Percentiles rank a stretch among this genome's conserved stretches.
These are phyloP conservation scores for Gentiana straminea DNA, from an alignment of 257 asterid species.

Conservation along the genomic window DNA sequence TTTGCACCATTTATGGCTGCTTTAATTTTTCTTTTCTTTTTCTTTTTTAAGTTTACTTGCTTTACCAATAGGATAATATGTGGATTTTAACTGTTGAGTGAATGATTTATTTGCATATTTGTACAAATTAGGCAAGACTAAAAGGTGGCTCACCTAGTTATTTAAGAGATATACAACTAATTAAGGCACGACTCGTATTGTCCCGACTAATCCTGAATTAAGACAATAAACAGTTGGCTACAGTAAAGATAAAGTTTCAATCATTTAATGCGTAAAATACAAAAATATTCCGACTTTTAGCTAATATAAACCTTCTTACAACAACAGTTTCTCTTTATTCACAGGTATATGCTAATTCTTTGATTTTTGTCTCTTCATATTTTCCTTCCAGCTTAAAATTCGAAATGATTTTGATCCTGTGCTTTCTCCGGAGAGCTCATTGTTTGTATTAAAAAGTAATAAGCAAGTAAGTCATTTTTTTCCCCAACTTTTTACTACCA, in stretches of 20 bases:
- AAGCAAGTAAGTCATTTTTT: slow-evolving; percentile 46
- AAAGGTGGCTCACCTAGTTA: no score
- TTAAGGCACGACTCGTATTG: no score
- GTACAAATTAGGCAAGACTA: no score
- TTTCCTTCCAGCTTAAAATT: slow-evolving; percentile 77
- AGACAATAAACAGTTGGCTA: no score
- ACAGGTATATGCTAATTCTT: not conserved
- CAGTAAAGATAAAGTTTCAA: no score
- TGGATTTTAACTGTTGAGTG: not conserved
- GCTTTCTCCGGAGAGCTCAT: slow-evolving; percentile 95
- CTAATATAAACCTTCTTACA: no score
- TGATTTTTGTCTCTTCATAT: not conserved
- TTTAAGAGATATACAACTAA: no score
- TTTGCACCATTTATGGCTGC: no score
- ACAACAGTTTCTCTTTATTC: not conserved
- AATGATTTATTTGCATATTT: not conserved
- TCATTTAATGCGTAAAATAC: no score
- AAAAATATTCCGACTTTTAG: no score
- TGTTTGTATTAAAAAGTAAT: slow-evolving; percentile 88
- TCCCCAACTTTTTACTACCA: slow-evolving; percentile 8
- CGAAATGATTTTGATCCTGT: slow-evolving; percentile 98
- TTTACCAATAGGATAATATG: no score
- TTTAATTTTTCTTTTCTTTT: slow-evolving; percentile 4
- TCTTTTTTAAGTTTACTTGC: not conserved
- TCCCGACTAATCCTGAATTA: no score